These are phyloP conservation scores for Kondoa subrosea DNA, from an alignment of 768 basidiomycete genomes.

Conservation along the genomic window DNA sequence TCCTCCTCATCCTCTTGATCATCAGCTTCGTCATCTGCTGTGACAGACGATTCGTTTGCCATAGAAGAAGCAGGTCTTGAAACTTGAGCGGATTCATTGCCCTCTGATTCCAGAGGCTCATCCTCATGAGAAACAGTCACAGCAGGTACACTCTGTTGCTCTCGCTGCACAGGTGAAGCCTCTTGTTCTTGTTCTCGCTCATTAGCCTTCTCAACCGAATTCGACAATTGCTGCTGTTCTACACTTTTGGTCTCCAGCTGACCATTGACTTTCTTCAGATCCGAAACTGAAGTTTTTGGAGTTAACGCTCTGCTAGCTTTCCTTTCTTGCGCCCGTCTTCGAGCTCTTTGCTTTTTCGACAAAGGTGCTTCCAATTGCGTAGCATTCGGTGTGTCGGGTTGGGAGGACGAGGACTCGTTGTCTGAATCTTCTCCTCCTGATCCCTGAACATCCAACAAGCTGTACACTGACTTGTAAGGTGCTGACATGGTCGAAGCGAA, in stretches of 20 bases:
- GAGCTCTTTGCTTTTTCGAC: background rate
- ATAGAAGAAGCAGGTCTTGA: background rate
- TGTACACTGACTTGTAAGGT: background rate
- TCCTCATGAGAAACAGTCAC: no score
- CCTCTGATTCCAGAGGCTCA: background rate
- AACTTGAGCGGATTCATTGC: background rate
- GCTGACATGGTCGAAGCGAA: background rate
- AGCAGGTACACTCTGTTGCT: no score
- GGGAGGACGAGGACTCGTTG: background rate
- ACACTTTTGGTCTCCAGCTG: background rate
- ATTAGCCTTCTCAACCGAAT: no score
- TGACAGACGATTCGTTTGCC: background rate
- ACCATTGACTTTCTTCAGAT: background rate
- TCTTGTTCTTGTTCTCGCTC: no score
- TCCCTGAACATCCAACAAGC: background rate
- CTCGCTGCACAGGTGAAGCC: no score
- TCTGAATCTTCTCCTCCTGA: background rate
- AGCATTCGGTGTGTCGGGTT: background rate
- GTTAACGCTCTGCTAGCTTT: background rate
- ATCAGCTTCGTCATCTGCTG: no score
- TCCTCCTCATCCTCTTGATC: background rate
- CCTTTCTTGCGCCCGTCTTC: background rate
- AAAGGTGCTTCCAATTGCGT: background rate
- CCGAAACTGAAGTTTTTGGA: background rate
- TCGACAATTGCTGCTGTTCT: no score